These are phyloP conservation scores for Triticum urartu DNA, from an alignment of 176 grass and related monocot genomes.

Conservation along the genomic window DNA sequence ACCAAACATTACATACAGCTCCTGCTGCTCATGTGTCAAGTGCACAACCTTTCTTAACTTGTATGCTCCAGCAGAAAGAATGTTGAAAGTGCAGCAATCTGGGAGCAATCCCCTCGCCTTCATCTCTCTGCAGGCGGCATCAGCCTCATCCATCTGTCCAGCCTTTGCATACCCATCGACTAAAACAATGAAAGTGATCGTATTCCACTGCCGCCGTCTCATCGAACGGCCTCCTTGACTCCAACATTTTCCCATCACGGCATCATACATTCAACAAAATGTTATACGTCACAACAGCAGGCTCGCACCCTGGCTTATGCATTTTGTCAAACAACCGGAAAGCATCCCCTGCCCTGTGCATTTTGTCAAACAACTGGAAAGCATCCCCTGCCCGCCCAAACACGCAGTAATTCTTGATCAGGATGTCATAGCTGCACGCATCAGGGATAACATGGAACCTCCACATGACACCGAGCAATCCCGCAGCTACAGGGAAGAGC, in stretches of 20 bases:
- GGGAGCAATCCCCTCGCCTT: constrained; percentile 59
- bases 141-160: constrained; percentile 59
- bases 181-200: constrained; percentile 76
- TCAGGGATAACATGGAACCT: constrained; percentile 50
- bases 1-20: not conserved
- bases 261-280: constrained; percentile 62
- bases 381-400: constrained; percentile 36
- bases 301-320: constrained; percentile 4
- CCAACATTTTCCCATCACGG: constrained; percentile 52
- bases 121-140: constrained; percentile 56
- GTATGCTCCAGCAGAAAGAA: constrained; percentile 54
- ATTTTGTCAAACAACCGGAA: constrained; percentile 72
- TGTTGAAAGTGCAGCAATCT: constrained; percentile 84
- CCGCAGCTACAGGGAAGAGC: constrained; percentile 24
- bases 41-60: constrained; percentile 52
- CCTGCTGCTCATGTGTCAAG: not conserved
- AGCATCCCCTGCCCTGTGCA: constrained; percentile 48
- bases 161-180: constrained; percentile 80
- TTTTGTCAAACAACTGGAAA: constrained; percentile 66
- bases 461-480: constrained; percentile 50
- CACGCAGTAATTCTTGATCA: constrained; percentile 56
- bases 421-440: constrained; percentile 66
- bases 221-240: constrained; percentile 64
- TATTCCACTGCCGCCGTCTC: constrained; percentile 53
- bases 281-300: not conserved